Percentiles rank a stretch among this genome's conserved stretches.
These are phyloP conservation scores for Fusarium scirpi DNA, from an alignment of 2,329 filamentous ascomycete genomes.

Conservation along the genomic window DNA sequence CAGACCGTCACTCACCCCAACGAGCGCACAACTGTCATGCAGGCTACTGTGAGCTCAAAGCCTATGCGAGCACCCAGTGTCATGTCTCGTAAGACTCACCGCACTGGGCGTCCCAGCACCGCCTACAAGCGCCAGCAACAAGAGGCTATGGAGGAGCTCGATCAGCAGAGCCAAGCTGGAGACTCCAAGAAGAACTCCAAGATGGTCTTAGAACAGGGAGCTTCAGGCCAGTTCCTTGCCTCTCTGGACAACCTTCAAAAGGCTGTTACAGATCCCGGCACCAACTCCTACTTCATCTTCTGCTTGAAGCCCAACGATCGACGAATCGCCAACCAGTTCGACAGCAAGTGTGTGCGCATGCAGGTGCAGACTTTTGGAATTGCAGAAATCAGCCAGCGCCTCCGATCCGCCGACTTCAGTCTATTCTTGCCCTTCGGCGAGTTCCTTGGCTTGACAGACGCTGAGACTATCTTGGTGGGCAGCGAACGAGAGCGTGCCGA, in stretches of 20 bases:
- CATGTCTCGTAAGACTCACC: constrained; percentile 79
- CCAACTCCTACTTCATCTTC: constrained; percentile 96
- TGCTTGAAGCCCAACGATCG: constrained; percentile 97
- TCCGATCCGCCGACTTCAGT: constrained; percentile 94
- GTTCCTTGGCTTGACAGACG: constrained; percentile 88
- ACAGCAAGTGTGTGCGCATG: constrained; percentile 96
- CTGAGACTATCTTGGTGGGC: constrained; percentile 86
- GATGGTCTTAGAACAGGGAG: constrained; percentile 77
- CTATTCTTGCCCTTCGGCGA: constrained; percentile 96
- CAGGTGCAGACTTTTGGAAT: constrained; percentile 97
- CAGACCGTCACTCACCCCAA: constrained; percentile 94
- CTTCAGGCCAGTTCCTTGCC: constrained; percentile 90
- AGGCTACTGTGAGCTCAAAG: constrained; percentile 96
- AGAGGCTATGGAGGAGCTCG: constrained; percentile 60
- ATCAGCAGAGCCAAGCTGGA: constrained; percentile 62
- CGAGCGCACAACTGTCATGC: constrained; percentile 90
- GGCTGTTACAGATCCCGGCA: constrained; percentile 82
- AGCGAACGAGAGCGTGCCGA: constrained; percentile 94
- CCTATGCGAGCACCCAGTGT: constrained; percentile 93
- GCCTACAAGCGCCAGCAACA: constrained; percentile 55
- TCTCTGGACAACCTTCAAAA: constrained; percentile 92
- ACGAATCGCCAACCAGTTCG: constrained; percentile 97
- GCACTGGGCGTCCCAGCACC: constrained; percentile 50
- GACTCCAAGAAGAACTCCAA: constrained; percentile 59
- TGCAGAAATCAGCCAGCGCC: constrained; percentile 93